Evolutionary conservation across 192 early-diverging fungal genomes (phyloP).

Genomic region (Coemansia sp.): DNA sequence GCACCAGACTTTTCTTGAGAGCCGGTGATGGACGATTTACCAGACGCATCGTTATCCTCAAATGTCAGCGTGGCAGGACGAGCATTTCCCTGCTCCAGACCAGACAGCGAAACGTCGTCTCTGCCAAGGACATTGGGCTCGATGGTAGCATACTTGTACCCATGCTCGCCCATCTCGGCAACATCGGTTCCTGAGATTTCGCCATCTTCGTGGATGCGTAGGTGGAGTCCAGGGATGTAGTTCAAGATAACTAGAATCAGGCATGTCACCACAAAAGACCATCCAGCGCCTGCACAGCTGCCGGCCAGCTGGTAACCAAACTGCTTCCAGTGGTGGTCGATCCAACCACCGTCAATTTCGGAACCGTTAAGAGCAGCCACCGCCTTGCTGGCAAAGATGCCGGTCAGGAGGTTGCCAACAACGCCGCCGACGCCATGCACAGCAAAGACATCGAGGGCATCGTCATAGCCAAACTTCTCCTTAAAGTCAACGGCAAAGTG

Average conservation of each 20-base stretch:
- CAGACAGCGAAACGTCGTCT: slow-evolving; percentile 20
- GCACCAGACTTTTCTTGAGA: slow-evolving; percentile 21
- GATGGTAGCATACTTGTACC: slow-evolving; percentile 51
- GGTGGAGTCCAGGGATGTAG: slow-evolving; percentile 68
- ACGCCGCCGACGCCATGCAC: slow-evolving; percentile 85
- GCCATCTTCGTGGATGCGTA: slow-evolving; percentile 76
- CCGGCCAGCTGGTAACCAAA: slow-evolving; percentile 75
- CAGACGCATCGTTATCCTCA: slow-evolving; percentile 10
- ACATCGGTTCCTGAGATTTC: slow-evolving; percentile 74
- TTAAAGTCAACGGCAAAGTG: slow-evolving; percentile 83
- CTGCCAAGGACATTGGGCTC: slow-evolving; percentile 16
- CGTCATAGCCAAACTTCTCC: slow-evolving; percentile 83
- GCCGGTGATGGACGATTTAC: slow-evolving; percentile 21
- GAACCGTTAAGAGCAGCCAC: slow-evolving; percentile 68
- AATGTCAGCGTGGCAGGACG: background rate
- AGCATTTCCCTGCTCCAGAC: slow-evolving; percentile 23
- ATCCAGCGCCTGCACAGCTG: slow-evolving; percentile 66
- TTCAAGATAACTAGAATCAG: slow-evolving; percentile 71
- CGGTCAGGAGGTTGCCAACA: slow-evolving; percentile 81
- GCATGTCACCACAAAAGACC: slow-evolving; percentile 77
- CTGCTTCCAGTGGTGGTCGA: slow-evolving; percentile 82
- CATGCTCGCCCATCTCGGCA: slow-evolving; percentile 82
- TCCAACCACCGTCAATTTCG: slow-evolving; percentile 68
- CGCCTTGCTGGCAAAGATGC: slow-evolving; percentile 76
- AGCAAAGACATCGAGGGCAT: slow-evolving; percentile 90